These are phyloP conservation scores for Colletotrichum kahawae DNA, from an alignment of 2,329 filamentous ascomycete genomes.

Conservation along the genomic window DNA sequence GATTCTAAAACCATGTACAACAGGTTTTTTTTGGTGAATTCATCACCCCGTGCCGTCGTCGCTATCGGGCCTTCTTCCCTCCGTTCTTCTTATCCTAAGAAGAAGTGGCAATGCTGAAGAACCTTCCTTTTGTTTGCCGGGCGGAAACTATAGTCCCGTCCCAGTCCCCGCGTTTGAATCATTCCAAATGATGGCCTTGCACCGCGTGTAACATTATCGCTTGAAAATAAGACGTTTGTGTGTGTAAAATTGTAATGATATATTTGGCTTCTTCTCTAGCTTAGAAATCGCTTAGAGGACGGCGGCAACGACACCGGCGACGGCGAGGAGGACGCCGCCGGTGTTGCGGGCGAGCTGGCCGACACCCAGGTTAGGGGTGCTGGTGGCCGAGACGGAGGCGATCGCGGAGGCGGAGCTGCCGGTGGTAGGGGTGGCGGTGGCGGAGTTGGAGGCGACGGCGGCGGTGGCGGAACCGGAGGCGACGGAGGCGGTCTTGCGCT, in stretches of 20 bases:
- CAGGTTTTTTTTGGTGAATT: background rate
- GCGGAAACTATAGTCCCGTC: background rate
- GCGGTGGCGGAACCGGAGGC: slow-evolving; percentile 27
- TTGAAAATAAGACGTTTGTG: background rate
- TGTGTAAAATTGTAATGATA: background rate
- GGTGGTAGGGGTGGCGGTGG: slow-evolving; percentile 24
- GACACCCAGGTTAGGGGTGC: slow-evolving; percentile 29
- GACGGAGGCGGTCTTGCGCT: slow-evolving; percentile 27
- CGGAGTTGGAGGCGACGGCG: slow-evolving; percentile 26
- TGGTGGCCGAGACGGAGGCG: slow-evolving; percentile 22
- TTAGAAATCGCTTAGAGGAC: slow-evolving; percentile 33
- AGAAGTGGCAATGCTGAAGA: background rate
- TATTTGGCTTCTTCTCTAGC: background rate
- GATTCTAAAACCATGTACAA: slow-evolving; percentile 9
- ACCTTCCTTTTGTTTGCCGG: background rate
- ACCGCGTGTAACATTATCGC: slow-evolving; percentile 3
- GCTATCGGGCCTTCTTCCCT: background rate
- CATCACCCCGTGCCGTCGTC: background rate
- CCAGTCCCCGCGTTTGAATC: background rate
- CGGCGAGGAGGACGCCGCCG: slow-evolving; percentile 38
- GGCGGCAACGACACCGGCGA: slow-evolving; percentile 42
- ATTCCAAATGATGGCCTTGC: background rate
- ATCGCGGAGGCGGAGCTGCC: slow-evolving; percentile 24
- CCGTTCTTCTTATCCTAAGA: background rate
- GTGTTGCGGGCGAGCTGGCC: slow-evolving; percentile 35